These are phyloP conservation scores for Mucor racemosus DNA, from an alignment of 371 early-diverging fungal genomes.

Conservation along the genomic window DNA sequence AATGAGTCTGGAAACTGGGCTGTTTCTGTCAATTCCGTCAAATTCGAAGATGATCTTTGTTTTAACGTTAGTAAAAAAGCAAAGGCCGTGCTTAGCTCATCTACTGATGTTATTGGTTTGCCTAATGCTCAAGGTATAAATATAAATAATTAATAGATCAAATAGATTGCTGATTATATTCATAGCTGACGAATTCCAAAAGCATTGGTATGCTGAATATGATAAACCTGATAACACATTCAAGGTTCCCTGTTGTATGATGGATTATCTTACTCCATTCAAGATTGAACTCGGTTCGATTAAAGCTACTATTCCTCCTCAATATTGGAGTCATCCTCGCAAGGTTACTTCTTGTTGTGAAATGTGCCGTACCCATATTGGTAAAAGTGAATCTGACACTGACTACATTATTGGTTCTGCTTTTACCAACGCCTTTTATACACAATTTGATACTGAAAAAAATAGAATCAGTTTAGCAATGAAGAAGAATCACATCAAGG, in stretches of 20 bases:
- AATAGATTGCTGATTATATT: too few species aligned
- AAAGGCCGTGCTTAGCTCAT: constrained; percentile 45
- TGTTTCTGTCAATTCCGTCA: constrained; percentile 45
- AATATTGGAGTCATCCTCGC: constrained; percentile 47
- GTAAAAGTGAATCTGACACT: constrained; percentile 40
- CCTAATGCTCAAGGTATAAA: constrained; percentile 48
- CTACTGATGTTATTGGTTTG: constrained; percentile 45
- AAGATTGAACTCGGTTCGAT: constrained; percentile 42
- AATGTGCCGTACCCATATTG: constrained; percentile 48
- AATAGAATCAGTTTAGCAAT: constrained; percentile 46
- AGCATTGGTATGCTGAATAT: constrained; percentile 47
- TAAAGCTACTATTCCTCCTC: constrained; percentile 42
- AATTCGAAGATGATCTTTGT: constrained; percentile 35
- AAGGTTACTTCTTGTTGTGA: constrained; percentile 44
- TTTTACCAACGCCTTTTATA: constrained; percentile 55
- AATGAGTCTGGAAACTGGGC: constrained; percentile 44
- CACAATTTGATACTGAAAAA: constrained; percentile 44
- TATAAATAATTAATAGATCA: too few species aligned
- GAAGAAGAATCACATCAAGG: constrained; percentile 40
- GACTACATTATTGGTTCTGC: constrained; percentile 50
- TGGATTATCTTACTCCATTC: constrained; percentile 43
- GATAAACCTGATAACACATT: constrained; percentile 43
- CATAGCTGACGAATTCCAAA: constrained; percentile 48
- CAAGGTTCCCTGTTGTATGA: constrained; percentile 50
- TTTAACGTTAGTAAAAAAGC: constrained; percentile 38